phyloP scores from a whole-genome alignment of 1,284 basidiomycete species.

The Neonothopanus nambi region DNA sequence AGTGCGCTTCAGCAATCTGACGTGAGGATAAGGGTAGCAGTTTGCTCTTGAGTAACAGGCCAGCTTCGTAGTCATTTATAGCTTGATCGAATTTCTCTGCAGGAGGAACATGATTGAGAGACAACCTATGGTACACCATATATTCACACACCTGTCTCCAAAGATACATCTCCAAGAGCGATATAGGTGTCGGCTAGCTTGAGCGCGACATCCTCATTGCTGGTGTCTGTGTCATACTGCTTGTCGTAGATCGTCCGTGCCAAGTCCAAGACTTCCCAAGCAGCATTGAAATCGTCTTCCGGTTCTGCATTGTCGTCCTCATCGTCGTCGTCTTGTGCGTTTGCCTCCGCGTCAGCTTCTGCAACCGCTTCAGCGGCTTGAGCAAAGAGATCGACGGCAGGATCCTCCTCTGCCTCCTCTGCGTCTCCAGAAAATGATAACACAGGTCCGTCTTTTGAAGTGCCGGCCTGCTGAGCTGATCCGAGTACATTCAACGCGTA shows the following conservation, averaged over 20 bases:
- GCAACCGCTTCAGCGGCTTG: constrained; percentile 45
- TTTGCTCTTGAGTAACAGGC: constrained; percentile 67
- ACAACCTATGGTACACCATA: not conserved
- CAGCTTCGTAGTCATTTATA: constrained; percentile 78
- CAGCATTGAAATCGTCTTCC: constrained; percentile 92
- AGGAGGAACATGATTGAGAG: constrained; percentile 12
- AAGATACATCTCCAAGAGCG: constrained; percentile 81
- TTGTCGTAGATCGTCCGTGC: constrained; percentile 83
- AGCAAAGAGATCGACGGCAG: constrained; percentile 62
- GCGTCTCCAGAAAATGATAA: constrained; percentile 76
- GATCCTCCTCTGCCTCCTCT: constrained; percentile 54
- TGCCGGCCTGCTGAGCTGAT: constrained; percentile 20
- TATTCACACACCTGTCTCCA: constrained; percentile 75
- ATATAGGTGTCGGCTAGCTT: constrained; percentile 86
- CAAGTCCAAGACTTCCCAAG: constrained; percentile 91
- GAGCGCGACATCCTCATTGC: constrained; percentile 61
- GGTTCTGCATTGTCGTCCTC: constrained; percentile 72
- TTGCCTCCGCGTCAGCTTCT: constrained; percentile 43
- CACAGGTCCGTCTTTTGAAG: constrained; percentile 48
- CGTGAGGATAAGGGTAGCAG: constrained; percentile 80
- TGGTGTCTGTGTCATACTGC: constrained; percentile 50
- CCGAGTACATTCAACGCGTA: not conserved
- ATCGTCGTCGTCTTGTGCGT: constrained; percentile 48
- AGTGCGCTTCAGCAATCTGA: constrained; percentile 87
- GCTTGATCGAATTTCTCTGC: constrained; percentile 93